Evolutionary conservation across 768 basidiomycete genomes (phyloP), one percentile per base, ranked within the genome.

Genomic region (Rhodotorula paludigena): DNA sequence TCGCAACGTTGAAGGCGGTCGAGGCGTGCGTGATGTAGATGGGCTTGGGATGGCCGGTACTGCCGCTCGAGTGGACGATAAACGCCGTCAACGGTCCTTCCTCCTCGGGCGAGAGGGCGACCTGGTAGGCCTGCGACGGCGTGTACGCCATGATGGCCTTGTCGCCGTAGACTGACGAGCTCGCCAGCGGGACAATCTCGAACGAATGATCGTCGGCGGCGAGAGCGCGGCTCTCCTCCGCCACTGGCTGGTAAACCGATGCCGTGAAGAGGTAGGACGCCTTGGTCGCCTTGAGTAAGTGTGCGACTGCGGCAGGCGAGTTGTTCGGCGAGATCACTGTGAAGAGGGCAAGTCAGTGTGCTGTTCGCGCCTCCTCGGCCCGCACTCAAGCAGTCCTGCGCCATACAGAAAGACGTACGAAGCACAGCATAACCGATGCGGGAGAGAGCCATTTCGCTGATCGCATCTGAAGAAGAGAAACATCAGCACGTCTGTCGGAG

Each of bases 11-110:
- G 42, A 76, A 76, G 47, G 81, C 56, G 28, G 65, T 66, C 59
- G 79, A 74, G 10, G 75, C 76, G 56, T 36, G 64, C 23, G 38
- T 21, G 21, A 56, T 36, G 28, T 25, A 33, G 32, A 56, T 53
- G 2, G 75, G 76, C 64, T 78, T 84, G 3, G 84, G 84, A 57
- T 79, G 82, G 1, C 84, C 84, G 20, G 84, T 84, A 57, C 81
- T 73, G 36, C 83, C 83, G 5, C 80, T 80, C 9, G 81, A 81
- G 68, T 84, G 83, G 56, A 84, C 72, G 55, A 81, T 80, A 32
- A 82, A 79, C 23, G 76, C 78, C 23, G 77, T 75, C 28, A 80
- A 68, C 23, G 67, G 56, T 28, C 53, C 57, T 66, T 82, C 81
- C 52, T 80, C 75, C 41, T 78, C 77, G 16, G 78, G 77, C 1